These are phyloP conservation scores for Saraca asoca DNA, from an alignment of 331 rosid genomes.

Conservation along the genomic window DNA sequence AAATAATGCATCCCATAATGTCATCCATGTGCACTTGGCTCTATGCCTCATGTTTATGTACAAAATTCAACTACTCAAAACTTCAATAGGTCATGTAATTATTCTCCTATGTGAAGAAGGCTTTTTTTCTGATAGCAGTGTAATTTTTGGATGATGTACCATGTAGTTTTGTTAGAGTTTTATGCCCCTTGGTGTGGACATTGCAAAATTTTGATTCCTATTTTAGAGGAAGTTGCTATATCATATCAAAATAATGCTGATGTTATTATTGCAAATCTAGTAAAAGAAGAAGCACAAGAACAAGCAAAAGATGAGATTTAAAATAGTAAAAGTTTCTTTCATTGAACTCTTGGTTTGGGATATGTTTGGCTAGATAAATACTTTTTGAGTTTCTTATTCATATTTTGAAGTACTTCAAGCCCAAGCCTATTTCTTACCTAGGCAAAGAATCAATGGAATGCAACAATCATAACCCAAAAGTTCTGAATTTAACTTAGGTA, in stretches of 20 bases:
- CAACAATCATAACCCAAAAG: too few species aligned
- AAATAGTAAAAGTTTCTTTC: slow-evolving; percentile 38
- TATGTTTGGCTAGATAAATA: neutral
- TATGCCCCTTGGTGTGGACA: slow-evolving; percentile 87
- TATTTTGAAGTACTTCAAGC: slow-evolving; percentile 24
- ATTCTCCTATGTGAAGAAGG: too few species aligned
- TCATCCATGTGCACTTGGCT: too few species aligned
- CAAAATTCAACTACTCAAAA: too few species aligned
- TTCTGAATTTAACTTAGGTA: too few species aligned
- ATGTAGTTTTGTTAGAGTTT: slow-evolving; percentile 78
- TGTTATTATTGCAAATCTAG: slow-evolving; percentile 76
- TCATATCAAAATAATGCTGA: slow-evolving; percentile 63
- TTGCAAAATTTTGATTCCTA: slow-evolving; percentile 82
- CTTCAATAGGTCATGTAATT: too few species aligned
- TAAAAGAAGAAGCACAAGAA: slow-evolving; percentile 45
- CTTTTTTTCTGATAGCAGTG: too few species aligned
- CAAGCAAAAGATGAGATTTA: slow-evolving; percentile 75
- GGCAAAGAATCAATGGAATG: too few species aligned
- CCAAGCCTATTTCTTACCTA: too few species aligned
- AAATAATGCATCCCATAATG: too few species aligned
- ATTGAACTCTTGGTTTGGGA: neutral
- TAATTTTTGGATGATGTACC: neutral
- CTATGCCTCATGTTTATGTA: too few species aligned
- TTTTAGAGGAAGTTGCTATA: slow-evolving; percentile 81
- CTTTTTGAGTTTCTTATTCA: slow-evolving; percentile 9